Percentiles rank a stretch among this genome's conserved stretches.
Evolutionary conservation across 345 rosid species (phyloP).

Genomic region (Kernera saxatilis): DNA sequence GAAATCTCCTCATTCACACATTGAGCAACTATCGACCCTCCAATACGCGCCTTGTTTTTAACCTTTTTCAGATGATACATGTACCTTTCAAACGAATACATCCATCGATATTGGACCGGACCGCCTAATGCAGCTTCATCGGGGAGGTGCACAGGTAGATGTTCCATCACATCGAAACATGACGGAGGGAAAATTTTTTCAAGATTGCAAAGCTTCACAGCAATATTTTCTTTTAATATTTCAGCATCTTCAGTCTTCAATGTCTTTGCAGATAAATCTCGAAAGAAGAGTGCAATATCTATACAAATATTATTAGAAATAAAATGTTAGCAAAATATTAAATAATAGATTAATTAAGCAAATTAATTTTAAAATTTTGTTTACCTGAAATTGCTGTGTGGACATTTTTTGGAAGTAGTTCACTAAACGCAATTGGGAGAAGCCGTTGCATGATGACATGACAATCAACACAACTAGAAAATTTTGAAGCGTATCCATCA

Average conservation of each 20-base stretch:
- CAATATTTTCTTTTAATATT: background rate
- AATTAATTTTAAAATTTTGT: too few relatives aligned
- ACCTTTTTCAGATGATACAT: background rate
- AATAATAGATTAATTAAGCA: background rate
- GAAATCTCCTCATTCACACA: background rate
- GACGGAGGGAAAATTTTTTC: background rate
- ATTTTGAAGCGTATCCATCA: background rate
- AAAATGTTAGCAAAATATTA: background rate
- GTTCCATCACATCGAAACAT: background rate
- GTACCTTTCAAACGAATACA: background rate
- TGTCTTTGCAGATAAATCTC: background rate
- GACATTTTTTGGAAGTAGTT: background rate
- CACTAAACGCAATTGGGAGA: background rate
- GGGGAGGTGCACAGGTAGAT: background rate
- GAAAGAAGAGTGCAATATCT: background rate
- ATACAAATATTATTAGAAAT: background rate
- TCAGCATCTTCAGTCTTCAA: background rate
- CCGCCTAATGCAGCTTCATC: background rate
- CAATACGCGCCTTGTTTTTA: background rate
- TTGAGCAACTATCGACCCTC: background rate
- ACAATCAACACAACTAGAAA: background rate
- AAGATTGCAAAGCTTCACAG: background rate
- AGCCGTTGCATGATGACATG: background rate
- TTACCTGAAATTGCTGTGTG: background rate
- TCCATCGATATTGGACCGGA: background rate